Percentiles rank a stretch among this genome's conserved stretches.
Conservation (phyloP, 306 rosid species). For the Glycine latifolia region DNA sequence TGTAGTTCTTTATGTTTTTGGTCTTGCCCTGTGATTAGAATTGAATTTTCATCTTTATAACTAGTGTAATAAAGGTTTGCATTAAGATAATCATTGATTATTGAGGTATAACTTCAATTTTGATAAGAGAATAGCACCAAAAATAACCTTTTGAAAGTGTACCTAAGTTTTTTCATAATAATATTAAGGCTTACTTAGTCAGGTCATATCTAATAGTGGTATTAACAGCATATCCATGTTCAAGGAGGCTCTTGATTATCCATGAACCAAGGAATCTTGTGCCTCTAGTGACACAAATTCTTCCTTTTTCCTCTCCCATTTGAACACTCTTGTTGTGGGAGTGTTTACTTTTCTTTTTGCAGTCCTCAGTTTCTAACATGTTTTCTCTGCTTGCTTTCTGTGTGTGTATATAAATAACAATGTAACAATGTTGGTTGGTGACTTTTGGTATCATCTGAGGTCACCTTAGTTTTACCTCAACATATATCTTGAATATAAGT, state of each 20-base stretch:
- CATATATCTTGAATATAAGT: too few relatives aligned
- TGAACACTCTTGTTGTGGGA: not conserved
- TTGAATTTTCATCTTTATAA: not conserved
- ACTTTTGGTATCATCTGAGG: conserved; percentile 15
- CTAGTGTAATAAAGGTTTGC: not conserved
- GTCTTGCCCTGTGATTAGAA: too few relatives aligned
- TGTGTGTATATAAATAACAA: not conserved
- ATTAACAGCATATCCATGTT: too few relatives aligned
- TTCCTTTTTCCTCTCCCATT: conserved; percentile 53
- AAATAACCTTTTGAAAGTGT: not conserved
- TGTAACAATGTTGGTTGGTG: not conserved
- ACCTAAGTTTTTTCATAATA: not conserved
- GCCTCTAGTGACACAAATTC: too few relatives aligned
- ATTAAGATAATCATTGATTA: not conserved
- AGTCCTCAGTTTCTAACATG: not conserved
- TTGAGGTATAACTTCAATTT: not conserved
- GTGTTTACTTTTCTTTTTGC: conserved; percentile 12
- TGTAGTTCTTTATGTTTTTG: too few relatives aligned
- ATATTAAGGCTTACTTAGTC: conserved; percentile 31
- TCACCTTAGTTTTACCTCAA: not conserved
- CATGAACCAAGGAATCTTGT: too few relatives aligned
- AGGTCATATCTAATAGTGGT: conserved; percentile 58
- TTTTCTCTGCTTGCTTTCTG: not conserved
- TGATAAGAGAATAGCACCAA: too few relatives aligned
- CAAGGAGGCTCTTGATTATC: too few relatives aligned